A percentile compares a stretch with the other conserved stretches of the same genome.
These are phyloP conservation scores for Lotus japonicus DNA, from an alignment of 306 rosid species.

Conservation along the genomic window DNA sequence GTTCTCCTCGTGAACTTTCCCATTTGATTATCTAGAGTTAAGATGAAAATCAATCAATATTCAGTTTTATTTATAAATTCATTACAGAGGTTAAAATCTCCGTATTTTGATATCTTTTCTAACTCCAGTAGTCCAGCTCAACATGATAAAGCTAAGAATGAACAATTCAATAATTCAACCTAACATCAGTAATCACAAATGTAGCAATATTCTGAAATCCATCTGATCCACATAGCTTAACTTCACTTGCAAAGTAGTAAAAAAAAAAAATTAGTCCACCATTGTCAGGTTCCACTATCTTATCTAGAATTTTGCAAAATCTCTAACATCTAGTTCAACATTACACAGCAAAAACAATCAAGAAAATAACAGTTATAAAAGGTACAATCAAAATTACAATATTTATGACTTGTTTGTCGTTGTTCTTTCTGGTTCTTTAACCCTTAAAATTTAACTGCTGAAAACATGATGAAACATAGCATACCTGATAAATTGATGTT, in stretches of 20 bases:
- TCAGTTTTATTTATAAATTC: background rate
- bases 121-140: background rate
- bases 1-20: background rate
- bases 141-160: background rate
- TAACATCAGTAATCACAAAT: background rate
- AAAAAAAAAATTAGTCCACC: no score
- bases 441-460: background rate
- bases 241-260: background rate
- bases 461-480: background rate
- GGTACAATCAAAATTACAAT: no score
- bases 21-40: background rate
- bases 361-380: no score
- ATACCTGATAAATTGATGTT: background rate
- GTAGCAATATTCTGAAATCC: background rate
- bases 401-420: background rate
- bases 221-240: background rate
- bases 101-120: background rate
- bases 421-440: background rate
- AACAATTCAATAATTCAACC: background rate
- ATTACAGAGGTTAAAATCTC: background rate
- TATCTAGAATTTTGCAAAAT: no score
- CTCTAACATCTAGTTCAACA: no score
- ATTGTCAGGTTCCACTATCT: no score
- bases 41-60: background rate
- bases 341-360: no score